Base-by-base conservation (phyloP, 768 basidiomycete species). In the Roridomyces roridus region DNA sequence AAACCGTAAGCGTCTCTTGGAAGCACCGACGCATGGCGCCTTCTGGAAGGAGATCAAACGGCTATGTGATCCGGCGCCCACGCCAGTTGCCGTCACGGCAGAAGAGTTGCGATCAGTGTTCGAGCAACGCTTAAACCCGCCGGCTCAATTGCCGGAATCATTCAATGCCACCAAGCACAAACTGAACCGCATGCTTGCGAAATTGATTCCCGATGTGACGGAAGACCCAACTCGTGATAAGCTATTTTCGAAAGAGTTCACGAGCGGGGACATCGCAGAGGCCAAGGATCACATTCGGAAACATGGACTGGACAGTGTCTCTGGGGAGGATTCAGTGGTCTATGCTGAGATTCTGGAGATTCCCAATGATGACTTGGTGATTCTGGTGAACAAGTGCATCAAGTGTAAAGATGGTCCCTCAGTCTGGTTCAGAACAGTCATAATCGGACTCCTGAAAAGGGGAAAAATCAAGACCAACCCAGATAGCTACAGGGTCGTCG, bases 401-500 rank as follows among this genome's bases (percentile, higher is more conserved):
- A 6, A 11, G 8, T 28, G 20, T 5, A 14, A 18, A 25, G 46
- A 47, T 35, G 31, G 26, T n/a, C 46, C 46, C 5, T 31, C 46
- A 5, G 34, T 47, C 46, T 47, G 46, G 46, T 35, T 47, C 46
- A n/a, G 15, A 26, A 17, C 26, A 6, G 31, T 26, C 10, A 35
- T 47, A 23, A 9, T 47, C 25, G 46, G 46, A 11, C 18, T 47
- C 15, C 46, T 47, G 17, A 67, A 67, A 36, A 55, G 39, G 40
- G 52, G 57, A 18, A 67, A 67, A 26, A 40, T 57, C 8, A 40
- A 28, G 20, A 17, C n/a, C 2, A 42, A 54, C 21, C 63, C 65
- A 20, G 40, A 60, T 10, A 62, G 55, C 49, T 67, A 67, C 40
- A 34, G 54, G 0, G 26, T 59, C 14, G 55, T 67, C 18, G 65